Conservation (phyloP, 108 stramenopile species). For the Pelagomonas calceolata region DNA sequence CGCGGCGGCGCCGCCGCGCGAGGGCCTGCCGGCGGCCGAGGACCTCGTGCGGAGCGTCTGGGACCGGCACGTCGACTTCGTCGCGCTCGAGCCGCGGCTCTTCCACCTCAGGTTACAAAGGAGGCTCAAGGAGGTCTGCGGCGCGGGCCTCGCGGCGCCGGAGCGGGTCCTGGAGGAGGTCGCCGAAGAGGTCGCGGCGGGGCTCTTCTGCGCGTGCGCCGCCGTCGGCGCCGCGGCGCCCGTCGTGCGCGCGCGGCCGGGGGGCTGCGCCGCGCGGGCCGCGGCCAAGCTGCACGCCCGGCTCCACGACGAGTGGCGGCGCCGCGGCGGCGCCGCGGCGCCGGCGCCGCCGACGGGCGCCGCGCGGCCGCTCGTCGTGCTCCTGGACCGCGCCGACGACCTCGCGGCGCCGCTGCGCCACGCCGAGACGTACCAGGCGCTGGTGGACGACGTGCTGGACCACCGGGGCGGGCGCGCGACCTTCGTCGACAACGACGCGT, state of each 20-base stretch:
- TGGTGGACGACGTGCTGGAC: constrained; percentile 83
- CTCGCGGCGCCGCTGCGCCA: constrained; percentile 81
- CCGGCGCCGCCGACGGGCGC: constrained; percentile 4
- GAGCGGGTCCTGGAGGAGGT: constrained; percentile 31
- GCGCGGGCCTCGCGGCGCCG: constrained; percentile 65
- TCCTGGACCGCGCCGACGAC: constrained; percentile 88
- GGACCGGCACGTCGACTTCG: constrained; percentile 88
- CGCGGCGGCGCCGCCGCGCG: constrained; percentile 16
- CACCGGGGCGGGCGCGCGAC: constrained; percentile 81
- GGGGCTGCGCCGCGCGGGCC: constrained; percentile 91
- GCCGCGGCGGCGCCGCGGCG: no score
- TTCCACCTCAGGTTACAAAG: constrained; percentile 67
- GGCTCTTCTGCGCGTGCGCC: constrained; percentile 78
- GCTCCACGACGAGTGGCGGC: constrained; percentile 20
- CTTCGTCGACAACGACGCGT: constrained; percentile 42
- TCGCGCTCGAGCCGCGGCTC: constrained; percentile 71
- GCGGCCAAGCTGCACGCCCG: constrained; percentile 72
- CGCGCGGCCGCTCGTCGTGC: constrained; percentile 73
- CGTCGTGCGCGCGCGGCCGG: constrained; percentile 78
- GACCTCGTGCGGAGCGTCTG: constrained; percentile 63
- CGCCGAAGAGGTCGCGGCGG: constrained; percentile 72
- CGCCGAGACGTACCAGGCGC: constrained; percentile 84
- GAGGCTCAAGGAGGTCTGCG: constrained; percentile 78
- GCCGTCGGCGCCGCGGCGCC: constrained; percentile 66
- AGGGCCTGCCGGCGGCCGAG: constrained; percentile 12